Base-by-base conservation (phyloP, 106 monocot genomes). In the Allium sativum region DNA sequence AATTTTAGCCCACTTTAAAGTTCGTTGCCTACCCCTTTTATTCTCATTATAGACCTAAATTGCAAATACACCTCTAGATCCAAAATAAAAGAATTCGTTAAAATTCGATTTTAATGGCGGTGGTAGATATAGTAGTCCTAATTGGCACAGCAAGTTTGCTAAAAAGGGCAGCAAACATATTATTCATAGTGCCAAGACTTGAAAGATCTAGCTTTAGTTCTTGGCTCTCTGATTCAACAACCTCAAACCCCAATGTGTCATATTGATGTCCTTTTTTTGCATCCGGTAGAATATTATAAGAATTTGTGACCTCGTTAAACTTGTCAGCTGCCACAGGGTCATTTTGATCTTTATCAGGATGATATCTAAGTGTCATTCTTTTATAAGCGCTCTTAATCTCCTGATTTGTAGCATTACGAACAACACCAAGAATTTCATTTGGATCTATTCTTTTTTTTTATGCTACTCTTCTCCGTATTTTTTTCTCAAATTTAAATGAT, bases 341-440 rank as follows among this genome's bases (percentile, higher is more conserved):
- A 74, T 96, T 84, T 70, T 74, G 82, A 78, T 96, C 91, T 84
- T 96, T 96, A 77, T 96, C 96, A 68, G 96, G 96, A 85, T 96
- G 96, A 67, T 87, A 96, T 78, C 96, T 96, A 70, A 96, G 90
- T 58, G 95, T 90, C 79, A 96, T 64, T 67, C 65, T 84, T 16
- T 90, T 73, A 65, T 90, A 96, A 7, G 90, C 87, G 43, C 77
- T 78, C 82, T 90, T 96, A 71, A 96, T 96, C 66, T 90, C 90
- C 81, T 82, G 95, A 58, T 96, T 90, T 9, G 81, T 77, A 3
- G 90, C 71, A 54, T 81, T 87, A 3, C 84, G 77, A 18, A 59
- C 63, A 16, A 96, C 95, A 14, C 82, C 81, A 10, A 96, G 79
- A 21, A 87, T 90, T 68, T 96, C 90, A 50, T 96, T 90, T 0